Evolutionary conservation across 176 grass and related monocot species (phyloP).

Genomic region (Ensete glaucum): DNA sequence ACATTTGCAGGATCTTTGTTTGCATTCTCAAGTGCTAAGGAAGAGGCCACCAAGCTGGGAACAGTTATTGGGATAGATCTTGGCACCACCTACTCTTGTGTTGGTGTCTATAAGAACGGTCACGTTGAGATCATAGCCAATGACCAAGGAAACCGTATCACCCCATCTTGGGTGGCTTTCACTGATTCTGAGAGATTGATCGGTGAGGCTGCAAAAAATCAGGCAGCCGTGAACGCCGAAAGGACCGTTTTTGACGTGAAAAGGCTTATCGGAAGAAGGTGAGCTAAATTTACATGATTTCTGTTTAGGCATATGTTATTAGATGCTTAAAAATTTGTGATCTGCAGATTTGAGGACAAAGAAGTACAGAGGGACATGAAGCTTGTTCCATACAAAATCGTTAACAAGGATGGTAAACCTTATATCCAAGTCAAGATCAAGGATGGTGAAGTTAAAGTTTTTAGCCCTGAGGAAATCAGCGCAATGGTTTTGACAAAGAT

Average conservation of each 20-base stretch:
- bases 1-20: slow-evolving; percentile 28
- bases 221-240: slow-evolving; percentile 47
- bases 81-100: slow-evolving; percentile 49
- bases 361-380: slow-evolving; percentile 69
- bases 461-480: slow-evolving; percentile 66
- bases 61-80: slow-evolving; percentile 29
- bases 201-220: slow-evolving; percentile 78
- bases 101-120: slow-evolving; percentile 49
- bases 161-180: slow-evolving; percentile 68
- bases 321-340: background rate
- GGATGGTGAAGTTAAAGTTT: slow-evolving; percentile 42
- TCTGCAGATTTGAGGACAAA: slow-evolving; percentile 34
- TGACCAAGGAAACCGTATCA: slow-evolving; percentile 51
- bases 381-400: slow-evolving; percentile 55
- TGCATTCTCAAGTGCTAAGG: slow-evolving; percentile 31
- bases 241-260: slow-evolving; percentile 62
- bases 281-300: background rate
- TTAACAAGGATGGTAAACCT: slow-evolving; percentile 49
- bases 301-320: background rate
- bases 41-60: slow-evolving; percentile 37
- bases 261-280: slow-evolving; percentile 46
- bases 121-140: slow-evolving; percentile 49
- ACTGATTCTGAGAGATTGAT: slow-evolving; percentile 67
- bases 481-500: slow-evolving; percentile 61
- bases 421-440: slow-evolving; percentile 48